Evolutionary conservation across 805 yeast species (phyloP).

Genomic region (Ogataea nonfermentans): DNA sequence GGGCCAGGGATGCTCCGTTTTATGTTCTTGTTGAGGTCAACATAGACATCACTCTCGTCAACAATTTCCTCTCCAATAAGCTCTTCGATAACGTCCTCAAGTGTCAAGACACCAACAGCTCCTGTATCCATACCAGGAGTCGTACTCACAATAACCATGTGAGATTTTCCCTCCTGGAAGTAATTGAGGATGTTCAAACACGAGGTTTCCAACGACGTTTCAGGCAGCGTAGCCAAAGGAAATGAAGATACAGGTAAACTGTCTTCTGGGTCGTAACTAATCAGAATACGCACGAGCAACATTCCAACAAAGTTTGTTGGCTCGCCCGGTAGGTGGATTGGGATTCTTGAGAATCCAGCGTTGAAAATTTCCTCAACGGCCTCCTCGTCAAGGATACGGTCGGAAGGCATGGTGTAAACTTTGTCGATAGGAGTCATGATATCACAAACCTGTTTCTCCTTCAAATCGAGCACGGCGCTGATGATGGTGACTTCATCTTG

Average conservation of each 20-base stretch:
- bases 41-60: constrained; percentile 91
- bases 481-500: constrained; percentile 96
- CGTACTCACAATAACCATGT: constrained; percentile 90
- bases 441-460: constrained; percentile 80
- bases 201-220: constrained; percentile 86
- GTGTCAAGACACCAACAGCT: constrained; percentile 85
- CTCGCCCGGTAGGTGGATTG: constrained; percentile 86
- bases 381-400: constrained; percentile 74
- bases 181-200: constrained; percentile 91
- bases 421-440: constrained; percentile 95
- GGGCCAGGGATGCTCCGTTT: constrained; percentile 78
- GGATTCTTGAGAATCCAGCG: constrained; percentile 93
- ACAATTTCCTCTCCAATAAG: constrained; percentile 96
- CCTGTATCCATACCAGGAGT: constrained; percentile 79
- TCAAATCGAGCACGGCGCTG: constrained; percentile 87
- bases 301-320: constrained; percentile 91
- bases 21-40: constrained; percentile 86
- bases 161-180: constrained; percentile 97
- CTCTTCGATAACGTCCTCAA: constrained; percentile 98
- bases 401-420: constrained; percentile 85
- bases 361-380: constrained; percentile 87
- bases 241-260: constrained; percentile 87
- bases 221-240: constrained; percentile 95
- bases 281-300: constrained; percentile 87
- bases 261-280: constrained; percentile 96